Base-by-base conservation (phyloP, 2,329 filamentous ascomycete genomes). In the Shiraia bambusicola region DNA sequence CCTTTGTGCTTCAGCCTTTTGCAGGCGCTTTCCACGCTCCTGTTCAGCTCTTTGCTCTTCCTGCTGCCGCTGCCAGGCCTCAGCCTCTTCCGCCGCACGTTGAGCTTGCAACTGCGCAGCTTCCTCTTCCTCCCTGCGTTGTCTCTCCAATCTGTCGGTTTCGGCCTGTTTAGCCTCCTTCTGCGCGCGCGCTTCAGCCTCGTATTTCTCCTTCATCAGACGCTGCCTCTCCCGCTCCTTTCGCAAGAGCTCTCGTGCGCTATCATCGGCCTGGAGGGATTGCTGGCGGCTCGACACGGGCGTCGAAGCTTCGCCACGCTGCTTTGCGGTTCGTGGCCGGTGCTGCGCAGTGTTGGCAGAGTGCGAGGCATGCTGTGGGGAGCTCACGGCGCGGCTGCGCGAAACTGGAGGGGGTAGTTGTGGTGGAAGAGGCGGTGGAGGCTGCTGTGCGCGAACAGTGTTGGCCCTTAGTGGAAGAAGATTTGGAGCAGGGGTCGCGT, bases 221-320 rank as follows among this genome's bases (percentile, higher is more conserved):
- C 56, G 54, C 49, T 67, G 61, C 31, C 60, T 52, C 43, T 65
- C 61, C 14, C 50, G 49, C 36, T 67, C 65, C 17, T 49, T 61
- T 28, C 60, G 57, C 40, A 70, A 48, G 7, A 68, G 36, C 35
- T 58, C 47, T 28, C 60, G 57, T 15, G 66, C 66, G 38, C 65
- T 58, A 11, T 67, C 64, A 22, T 63, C 55, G 22, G 60, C 50
- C n/a, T 41, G 29, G 34, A 61, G 42, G 26, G 47, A 46, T 12
- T 54, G 59, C 42, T 55, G 52, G n/a, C 45, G 49, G 27, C 42
- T 48, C 6, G 55, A 49, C 17, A 50, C 51, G 3, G 49, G 42
- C 8, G 54, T 53, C 2, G 56, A 43, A 8, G 49, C 41, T 6
- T 61, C 56, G 13, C 51, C 40, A 27, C 54, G 46, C 29, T 54